These are phyloP conservation scores for Selenicereus undatus DNA, from an alignment of 148 eudicot species.

Conservation along the genomic window DNA sequence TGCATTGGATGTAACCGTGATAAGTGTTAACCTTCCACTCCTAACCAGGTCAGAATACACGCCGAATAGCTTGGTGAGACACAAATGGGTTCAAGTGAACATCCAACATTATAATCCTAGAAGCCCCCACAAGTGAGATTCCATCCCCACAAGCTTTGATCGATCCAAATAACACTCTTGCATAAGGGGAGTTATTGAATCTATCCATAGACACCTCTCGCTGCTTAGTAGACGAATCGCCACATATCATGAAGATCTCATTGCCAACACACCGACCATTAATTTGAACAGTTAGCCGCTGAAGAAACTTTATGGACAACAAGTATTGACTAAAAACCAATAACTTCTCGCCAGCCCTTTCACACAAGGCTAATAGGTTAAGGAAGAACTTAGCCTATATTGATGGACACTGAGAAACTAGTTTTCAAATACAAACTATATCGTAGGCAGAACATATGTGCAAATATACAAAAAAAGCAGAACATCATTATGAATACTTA, in stretches of 20 bases:
- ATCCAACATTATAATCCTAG: conserved; percentile 74
- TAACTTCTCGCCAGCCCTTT: conserved; percentile 66
- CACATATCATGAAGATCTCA: conserved; percentile 71
- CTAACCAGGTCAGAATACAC: conserved; percentile 93
- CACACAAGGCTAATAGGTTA: conserved; percentile 61
- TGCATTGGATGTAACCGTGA: conserved; percentile 34
- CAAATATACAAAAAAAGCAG: neutral
- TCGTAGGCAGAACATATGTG: neutral
- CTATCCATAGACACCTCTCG: conserved; percentile 72
- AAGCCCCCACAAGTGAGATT: conserved; percentile 93
- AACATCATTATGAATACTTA: neutral
- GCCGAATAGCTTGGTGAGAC: conserved; percentile 91
- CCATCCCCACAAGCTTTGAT: conserved; percentile 97
- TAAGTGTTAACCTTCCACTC: conserved; percentile 62
- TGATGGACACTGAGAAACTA: neutral
- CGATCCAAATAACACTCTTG: conserved; percentile 81
- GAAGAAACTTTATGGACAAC: conserved; percentile 70
- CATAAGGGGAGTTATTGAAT: conserved; percentile 72
- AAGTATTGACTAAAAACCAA: conserved; percentile 80
- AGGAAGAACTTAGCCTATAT: conserved; percentile 61
- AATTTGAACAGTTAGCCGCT: conserved; percentile 40
- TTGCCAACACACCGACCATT: conserved; percentile 61
- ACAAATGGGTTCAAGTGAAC: conserved; percentile 85
- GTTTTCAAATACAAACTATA: neutral
- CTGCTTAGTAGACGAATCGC: conserved; percentile 51